phyloP scores from a whole-genome alignment of 768 basidiomycete genomes.

The Tulasnella sp. region DNA sequence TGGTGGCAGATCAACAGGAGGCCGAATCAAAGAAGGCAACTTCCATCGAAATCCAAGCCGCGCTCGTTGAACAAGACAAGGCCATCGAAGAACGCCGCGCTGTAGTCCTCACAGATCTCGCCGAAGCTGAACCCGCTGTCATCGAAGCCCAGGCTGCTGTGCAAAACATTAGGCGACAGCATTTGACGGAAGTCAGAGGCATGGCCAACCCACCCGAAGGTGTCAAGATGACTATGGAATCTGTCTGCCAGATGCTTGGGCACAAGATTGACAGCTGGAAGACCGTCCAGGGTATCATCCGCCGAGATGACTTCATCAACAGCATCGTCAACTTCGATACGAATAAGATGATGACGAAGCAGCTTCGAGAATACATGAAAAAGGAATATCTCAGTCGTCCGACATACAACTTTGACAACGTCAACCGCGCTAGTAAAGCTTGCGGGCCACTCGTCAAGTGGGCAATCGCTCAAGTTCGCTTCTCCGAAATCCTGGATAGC shows the following conservation, averaged over 20 bases:
- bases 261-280: constrained; percentile 98
- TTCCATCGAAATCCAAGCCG: constrained; percentile 93
- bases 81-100: constrained; percentile 82
- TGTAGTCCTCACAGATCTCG: constrained; percentile 91
- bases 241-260: constrained; percentile 92
- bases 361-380: constrained; percentile 86
- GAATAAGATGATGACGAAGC: constrained; percentile 80
- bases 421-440: constrained; percentile 92
- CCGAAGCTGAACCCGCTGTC: constrained; percentile 96
- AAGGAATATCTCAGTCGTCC: constrained; percentile 87
- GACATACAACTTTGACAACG: constrained; percentile 90
- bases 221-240: constrained; percentile 97
- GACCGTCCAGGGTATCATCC: constrained; percentile 90
- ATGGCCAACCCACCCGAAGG: constrained; percentile 99
- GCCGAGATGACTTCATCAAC: constrained; percentile 94
- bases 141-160: constrained; percentile 94
- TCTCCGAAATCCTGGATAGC: constrained; percentile 95
- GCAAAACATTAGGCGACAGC: constrained; percentile 91
- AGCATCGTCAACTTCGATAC: constrained; percentile 96
- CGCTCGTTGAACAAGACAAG: constrained; percentile 85
- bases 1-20: constrained; percentile 98
- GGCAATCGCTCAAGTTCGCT: constrained; percentile 94
- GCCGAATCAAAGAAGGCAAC: constrained; percentile 97
- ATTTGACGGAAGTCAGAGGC: constrained; percentile 92
- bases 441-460: constrained; percentile 98